Conservation (phyloP, 2,329 filamentous ascomycete genomes). For the Aspergillus sp. region DNA sequence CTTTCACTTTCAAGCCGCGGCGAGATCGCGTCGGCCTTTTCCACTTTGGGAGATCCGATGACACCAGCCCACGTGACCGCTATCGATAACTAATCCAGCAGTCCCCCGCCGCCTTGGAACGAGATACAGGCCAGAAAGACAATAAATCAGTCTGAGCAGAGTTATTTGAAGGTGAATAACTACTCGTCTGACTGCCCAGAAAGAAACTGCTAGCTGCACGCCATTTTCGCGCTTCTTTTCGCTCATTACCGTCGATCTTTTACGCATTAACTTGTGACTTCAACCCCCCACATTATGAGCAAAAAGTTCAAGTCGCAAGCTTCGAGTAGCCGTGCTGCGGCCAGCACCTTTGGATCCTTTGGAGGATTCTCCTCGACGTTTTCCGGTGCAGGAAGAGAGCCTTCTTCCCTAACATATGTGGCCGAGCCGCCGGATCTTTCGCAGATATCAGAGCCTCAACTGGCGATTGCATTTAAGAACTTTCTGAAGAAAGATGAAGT, state of each 20-base stretch:
- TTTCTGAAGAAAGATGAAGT: slow-evolving; percentile 86
- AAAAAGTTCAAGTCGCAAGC: slow-evolving; percentile 59
- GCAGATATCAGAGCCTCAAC: slow-evolving; percentile 67
- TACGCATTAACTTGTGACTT: not conserved
- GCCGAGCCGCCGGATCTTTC: slow-evolving; percentile 77
- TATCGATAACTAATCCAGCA: slow-evolving; percentile 12
- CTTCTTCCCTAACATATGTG: slow-evolving; percentile 74
- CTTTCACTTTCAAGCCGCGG: slow-evolving; percentile 6
- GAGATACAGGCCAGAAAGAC: not conserved
- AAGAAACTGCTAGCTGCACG: not conserved
- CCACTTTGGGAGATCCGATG: slow-evolving; percentile 25
- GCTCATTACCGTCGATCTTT: slow-evolving; percentile 4
- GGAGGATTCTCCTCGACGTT: slow-evolving; percentile 32
- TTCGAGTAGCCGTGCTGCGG: slow-evolving; percentile 55
- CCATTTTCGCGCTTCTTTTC: not conserved
- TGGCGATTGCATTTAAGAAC: slow-evolving; percentile 88
- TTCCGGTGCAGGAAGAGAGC: slow-evolving; percentile 36
- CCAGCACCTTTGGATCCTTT: slow-evolving; percentile 43
- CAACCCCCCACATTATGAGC: slow-evolving; percentile 44
- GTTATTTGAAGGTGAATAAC: not conserved
- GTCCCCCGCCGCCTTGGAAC: slow-evolving; percentile 1
- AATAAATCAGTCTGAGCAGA: not conserved
- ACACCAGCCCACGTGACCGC: slow-evolving; percentile 28
- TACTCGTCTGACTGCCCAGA: not conserved
- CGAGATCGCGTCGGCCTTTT: slow-evolving; percentile 20